Evolutionary conservation across 805 yeast species (phyloP).

Genomic region (Dipodascus albidus): DNA sequence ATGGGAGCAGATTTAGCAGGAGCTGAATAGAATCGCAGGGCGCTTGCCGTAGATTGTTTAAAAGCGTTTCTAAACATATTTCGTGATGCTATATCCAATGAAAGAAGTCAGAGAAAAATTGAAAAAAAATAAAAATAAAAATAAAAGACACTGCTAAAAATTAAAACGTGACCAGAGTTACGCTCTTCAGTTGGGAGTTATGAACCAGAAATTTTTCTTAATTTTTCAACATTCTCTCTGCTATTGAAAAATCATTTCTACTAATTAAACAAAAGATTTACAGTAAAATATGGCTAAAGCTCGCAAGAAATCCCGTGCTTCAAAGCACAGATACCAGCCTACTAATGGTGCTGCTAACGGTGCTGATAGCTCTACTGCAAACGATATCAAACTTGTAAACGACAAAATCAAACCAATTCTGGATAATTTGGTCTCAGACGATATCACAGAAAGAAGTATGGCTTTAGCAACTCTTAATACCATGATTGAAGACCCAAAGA

Average conservation of each 20-base stretch:
- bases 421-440: constrained; percentile 46
- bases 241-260: no score
- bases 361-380: constrained; percentile 13
- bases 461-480: constrained; percentile 65
- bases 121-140: no score
- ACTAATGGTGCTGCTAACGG: constrained; percentile 1
- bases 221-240: no score
- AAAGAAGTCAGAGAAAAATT: no score
- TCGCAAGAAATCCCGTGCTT: constrained; percentile 1
- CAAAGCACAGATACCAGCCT: constrained; percentile 2
- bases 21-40: not conserved
- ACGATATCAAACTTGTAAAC: constrained; percentile 38
- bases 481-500: constrained; percentile 53
- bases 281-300: constrained; percentile 21
- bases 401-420: constrained; percentile 60
- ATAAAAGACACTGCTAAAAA: no score
- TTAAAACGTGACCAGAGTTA: no score
- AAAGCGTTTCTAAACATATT: no score
- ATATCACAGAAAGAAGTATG: constrained; percentile 64
- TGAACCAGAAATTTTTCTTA: no score
- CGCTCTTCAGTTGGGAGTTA: no score
- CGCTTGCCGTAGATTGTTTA: no score
- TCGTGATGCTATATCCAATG: no score
- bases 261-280: no score
- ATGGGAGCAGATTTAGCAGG: constrained; percentile 7